Evolutionary conservation across 495 filamentous ascomycete species (phyloP).

Genomic region (Penicillium canescens): DNA sequence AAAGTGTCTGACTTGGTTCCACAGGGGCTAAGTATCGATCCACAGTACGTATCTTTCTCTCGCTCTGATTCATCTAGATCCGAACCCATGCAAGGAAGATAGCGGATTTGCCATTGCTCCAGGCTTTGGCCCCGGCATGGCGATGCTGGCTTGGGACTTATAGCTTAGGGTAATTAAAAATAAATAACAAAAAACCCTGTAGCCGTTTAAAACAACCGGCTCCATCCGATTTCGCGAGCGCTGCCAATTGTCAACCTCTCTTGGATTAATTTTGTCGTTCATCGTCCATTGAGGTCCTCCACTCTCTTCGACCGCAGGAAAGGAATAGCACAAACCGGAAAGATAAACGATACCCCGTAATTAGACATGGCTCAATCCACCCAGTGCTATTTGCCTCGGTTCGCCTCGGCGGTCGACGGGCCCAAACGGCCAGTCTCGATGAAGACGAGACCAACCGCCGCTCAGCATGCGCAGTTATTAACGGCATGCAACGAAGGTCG

Average conservation of each 20-base stretch:
- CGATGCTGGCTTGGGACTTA: constrained; percentile 26
- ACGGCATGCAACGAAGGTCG: constrained; percentile 33
- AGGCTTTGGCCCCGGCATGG: constrained; percentile 15
- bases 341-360: background rate
- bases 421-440: constrained; percentile 40
- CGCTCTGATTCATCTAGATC: constrained; percentile 25
- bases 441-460: constrained; percentile 32
- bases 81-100: constrained; percentile 33
- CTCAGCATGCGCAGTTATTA: constrained; percentile 35
- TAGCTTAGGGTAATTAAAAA: constrained; percentile 14
- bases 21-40: constrained; percentile 21
- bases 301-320: constrained; percentile 1
- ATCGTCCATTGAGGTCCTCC: constrained; percentile 9
- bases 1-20: constrained; percentile 24
- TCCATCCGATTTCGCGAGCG: constrained; percentile 19
- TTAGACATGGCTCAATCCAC: constrained; percentile 37
- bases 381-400: constrained; percentile 38
- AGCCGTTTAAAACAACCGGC: constrained; percentile 26
- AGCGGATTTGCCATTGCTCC: constrained; percentile 19
- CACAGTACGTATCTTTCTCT: constrained; percentile 19
- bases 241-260: constrained; percentile 8
- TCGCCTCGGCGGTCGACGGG: constrained; percentile 30
- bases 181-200: constrained; percentile 14
- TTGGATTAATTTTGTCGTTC: constrained; percentile 20
- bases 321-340: background rate